Base-by-base conservation (phyloP, 1,139 yeast species). In the Protomyces inouyei region DNA sequence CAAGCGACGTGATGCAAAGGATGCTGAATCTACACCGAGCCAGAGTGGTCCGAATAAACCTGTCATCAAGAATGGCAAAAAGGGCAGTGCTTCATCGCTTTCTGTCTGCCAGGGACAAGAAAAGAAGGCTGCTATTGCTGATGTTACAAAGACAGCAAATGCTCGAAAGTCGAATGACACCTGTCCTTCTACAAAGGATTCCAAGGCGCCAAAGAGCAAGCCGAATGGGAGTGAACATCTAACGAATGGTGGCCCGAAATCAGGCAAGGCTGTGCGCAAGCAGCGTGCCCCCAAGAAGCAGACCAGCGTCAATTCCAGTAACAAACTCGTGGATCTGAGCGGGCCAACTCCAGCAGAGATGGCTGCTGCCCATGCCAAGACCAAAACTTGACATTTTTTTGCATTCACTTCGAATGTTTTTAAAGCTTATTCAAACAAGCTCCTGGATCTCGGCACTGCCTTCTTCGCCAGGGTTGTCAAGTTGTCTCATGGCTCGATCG, bases 341-440 rank as follows among this genome's bases (percentile, higher is more conserved):
- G 63, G 63, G 18, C 63, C 63, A 3, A 59, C 63, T n/a, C 63
- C 63, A 14, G 63, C 63, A 5, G 63, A 59, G 23, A 59, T 59
- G 63, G 63, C 63, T 14, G 63, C 63, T 12, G 36, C 38, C 25
- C 48, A 43, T 21, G 51, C 55, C 12, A 52, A 43, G 23, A 38
- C 52, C 4, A 59, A 52, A 52, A 59, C 57, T 12, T 59, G 57
- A 59, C 32, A 4, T 4, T 4, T 28, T 28, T 28, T 4, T 3
- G 32, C 32, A 28, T 4, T 16, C 57, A 35, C 12, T 46, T 28
- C 8, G 3, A 28, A 28, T 4, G 8, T 1, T 28, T 28, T 28
- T 6, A 4, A 6, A 28, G 32, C 32, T 28, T 28, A 3, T 28
- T 28, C 32, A 28, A 1, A 28, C 32, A 28, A 28, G 32, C 32